phyloP scores from a whole-genome alignment of 805 yeast species.

The Komagataella pastoris region DNA sequence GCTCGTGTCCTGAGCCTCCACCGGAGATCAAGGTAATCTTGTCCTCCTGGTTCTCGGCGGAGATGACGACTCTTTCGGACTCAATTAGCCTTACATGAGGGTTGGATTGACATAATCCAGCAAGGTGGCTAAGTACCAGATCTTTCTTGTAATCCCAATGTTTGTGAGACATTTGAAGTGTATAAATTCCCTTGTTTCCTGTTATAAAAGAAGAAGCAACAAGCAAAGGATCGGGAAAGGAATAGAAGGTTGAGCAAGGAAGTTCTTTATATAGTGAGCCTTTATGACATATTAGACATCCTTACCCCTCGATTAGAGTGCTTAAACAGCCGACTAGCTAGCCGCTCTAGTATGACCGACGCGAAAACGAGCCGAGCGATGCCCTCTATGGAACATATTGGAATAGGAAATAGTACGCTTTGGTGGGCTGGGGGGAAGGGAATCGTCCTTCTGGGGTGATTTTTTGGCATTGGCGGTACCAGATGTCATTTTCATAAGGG shows the following conservation, averaged over 20 bases:
- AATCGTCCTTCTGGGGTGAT: not conserved
- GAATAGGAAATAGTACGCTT: not conserved
- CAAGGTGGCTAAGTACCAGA: constrained; percentile 31
- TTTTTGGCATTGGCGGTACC: not conserved
- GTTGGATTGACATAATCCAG: constrained; percentile 38
- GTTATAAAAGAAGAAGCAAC: not conserved
- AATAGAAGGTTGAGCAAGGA: not conserved
- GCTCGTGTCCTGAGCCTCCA: constrained; percentile 96
- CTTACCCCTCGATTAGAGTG: not conserved
- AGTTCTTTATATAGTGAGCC: not conserved
- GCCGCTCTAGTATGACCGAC: not conserved
- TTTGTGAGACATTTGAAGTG: constrained; percentile 11
- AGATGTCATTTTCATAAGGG: not conserved
- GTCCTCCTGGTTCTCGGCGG: constrained; percentile 18
- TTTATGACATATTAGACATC: not conserved
- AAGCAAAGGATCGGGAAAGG: not conserved
- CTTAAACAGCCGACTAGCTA: not conserved
- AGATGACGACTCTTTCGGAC: constrained; percentile 40
- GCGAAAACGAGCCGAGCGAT: not conserved
- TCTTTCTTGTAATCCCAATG: constrained; percentile 40
- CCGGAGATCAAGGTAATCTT: constrained; percentile 74
- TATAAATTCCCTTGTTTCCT: not conserved
- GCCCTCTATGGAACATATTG: not conserved
- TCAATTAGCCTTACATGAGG: constrained; percentile 43
- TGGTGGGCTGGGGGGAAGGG: not conserved